Evolutionary conservation across 1,139 yeast species (phyloP).

Genomic region (Lodderomyces margitis): DNA sequence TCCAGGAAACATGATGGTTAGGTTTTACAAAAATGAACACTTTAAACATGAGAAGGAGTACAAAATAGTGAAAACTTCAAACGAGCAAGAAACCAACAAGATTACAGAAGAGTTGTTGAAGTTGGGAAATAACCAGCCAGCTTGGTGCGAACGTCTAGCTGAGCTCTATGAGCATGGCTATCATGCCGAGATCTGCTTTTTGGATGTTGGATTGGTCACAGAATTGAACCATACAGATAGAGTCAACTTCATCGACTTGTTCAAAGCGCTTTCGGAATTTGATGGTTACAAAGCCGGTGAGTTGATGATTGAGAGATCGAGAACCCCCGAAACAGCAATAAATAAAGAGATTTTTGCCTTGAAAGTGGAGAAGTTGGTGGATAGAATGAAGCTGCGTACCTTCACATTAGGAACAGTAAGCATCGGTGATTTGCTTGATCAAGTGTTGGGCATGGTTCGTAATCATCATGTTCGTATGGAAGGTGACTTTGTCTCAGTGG

Average conservation of each 20-base stretch:
- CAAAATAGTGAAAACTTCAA: conserved; percentile 45
- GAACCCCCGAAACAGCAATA: conserved; percentile 90
- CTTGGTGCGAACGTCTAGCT: conserved; percentile 52
- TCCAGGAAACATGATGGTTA: conserved; percentile 90
- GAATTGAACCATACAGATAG: conserved; percentile 78
- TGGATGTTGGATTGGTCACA: conserved; percentile 92
- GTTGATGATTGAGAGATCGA: conserved; percentile 88
- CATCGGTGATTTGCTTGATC: conserved; percentile 86
- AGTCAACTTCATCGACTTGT: conserved; percentile 81
- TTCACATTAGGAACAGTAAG: conserved; percentile 91
- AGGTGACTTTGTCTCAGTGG: conserved; percentile 91
- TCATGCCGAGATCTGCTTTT: conserved; percentile 83
- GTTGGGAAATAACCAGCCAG: conserved; percentile 36
- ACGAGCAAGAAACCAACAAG: conserved; percentile 46
- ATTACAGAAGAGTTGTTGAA: conserved; percentile 47
- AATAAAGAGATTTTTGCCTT: conserved; percentile 82
- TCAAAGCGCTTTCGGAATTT: conserved; percentile 84
- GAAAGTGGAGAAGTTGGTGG: conserved; percentile 81
- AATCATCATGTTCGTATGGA: conserved; percentile 96
- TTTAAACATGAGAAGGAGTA: conserved; percentile 46
- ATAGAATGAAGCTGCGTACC: conserved; percentile 78
- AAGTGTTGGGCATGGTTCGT: conserved; percentile 87
- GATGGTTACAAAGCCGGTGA: conserved; percentile 96
- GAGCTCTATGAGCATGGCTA: conserved; percentile 59
- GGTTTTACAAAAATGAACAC: conserved; percentile 59